Conservation (phyloP, 164 flowering plant genomes). For the Litsea cubeba region DNA sequence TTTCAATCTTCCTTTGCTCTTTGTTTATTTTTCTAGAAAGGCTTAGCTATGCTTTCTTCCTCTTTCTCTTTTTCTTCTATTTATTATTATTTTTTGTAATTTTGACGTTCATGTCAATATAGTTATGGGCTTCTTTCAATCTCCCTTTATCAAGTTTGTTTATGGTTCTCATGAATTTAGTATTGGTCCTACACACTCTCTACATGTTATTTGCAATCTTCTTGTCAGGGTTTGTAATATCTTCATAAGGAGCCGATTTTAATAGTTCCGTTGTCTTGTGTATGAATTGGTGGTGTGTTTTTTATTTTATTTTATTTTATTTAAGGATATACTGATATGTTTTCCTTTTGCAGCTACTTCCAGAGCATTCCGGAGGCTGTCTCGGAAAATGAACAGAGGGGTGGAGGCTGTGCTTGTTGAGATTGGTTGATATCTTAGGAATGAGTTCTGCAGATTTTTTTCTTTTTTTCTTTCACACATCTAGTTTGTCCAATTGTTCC, state of each 20-base stretch:
- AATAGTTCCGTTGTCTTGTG: neutral
- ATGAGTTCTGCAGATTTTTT: neutral
- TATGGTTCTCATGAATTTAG: neutral
- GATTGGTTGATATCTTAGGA: neutral
- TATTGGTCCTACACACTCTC: neutral
- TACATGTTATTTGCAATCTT: neutral
- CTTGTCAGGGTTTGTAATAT: neutral
- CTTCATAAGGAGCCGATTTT: neutral
- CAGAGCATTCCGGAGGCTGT: conserved; percentile 77
- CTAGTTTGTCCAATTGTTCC: neutral
- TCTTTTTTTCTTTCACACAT: neutral
- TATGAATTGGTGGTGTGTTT: neutral
- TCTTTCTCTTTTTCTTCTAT: no score
- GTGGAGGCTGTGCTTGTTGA: conserved; percentile 91
- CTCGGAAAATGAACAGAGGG: conserved; percentile 56
- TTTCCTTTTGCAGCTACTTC: conserved; percentile 60
- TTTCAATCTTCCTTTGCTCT: neutral
- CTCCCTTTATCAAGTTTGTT: neutral
- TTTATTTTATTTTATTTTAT: neutral
- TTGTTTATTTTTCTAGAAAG: no score
- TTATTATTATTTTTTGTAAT: no score
- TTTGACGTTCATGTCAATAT: neutral
- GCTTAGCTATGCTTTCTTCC: no score
- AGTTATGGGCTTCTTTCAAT: neutral
- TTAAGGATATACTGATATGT: neutral